Percentiles rank a stretch among this genome's conserved stretches.
Evolutionary conservation across 106 monocot species (phyloP).

Genomic region (Dendrobium nobile): DNA sequence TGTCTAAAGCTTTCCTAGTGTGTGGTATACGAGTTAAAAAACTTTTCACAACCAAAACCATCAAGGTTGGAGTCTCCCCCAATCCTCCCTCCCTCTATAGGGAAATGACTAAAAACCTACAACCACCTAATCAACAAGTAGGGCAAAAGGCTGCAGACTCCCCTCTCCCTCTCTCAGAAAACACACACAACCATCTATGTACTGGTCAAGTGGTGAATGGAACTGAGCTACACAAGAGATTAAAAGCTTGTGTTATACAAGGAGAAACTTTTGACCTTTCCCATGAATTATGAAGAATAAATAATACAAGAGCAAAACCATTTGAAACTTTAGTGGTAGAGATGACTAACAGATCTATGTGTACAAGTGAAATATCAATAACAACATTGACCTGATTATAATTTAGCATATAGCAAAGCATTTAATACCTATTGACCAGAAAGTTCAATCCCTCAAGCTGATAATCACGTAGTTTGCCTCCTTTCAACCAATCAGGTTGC

Average conservation of each 20-base stretch:
- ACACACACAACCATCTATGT: not conserved
- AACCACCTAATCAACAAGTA: not conserved
- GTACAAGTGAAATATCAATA: not conserved
- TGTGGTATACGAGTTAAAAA: not conserved
- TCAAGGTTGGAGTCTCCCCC: not conserved
- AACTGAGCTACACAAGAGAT: not conserved
- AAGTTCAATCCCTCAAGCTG: slow-evolving; percentile 99
- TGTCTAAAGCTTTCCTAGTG: not conserved
- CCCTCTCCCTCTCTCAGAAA: not conserved
- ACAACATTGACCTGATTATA: not conserved
- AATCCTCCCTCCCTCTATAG: not conserved
- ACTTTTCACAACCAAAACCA: not conserved
- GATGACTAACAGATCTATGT: not conserved
- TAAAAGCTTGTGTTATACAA: not conserved
- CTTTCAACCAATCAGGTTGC: slow-evolving; percentile 96
- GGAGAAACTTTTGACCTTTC: not conserved
- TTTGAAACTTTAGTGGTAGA: not conserved
- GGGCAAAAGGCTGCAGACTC: not conserved
- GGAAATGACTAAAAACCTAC: not conserved
- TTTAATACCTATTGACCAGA: slow-evolving; percentile 82
- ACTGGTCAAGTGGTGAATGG: not conserved
- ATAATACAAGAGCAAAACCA: not conserved
- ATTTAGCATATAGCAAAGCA: slow-evolving; percentile 5
- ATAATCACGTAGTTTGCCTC: slow-evolving; percentile 99
- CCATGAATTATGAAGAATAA: not conserved